Evolutionary conservation across 805 yeast species (phyloP).

Genomic region (Cyberlindnera bimundalis): DNA sequence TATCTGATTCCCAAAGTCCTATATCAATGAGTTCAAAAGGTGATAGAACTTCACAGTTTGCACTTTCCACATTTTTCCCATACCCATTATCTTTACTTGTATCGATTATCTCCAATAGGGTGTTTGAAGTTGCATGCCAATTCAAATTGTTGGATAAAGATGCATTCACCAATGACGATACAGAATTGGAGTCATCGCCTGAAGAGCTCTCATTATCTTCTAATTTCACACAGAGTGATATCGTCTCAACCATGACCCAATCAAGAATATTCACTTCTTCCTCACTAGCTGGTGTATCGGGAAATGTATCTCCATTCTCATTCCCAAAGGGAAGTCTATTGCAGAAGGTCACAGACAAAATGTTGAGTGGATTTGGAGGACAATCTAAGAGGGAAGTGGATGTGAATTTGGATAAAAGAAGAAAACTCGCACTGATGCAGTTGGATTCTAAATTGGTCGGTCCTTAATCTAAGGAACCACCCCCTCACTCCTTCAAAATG

Average conservation of each 20-base stretch:
- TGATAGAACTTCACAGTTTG: constrained; percentile 23
- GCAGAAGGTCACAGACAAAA: constrained; percentile 9
- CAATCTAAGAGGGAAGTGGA: constrained; percentile 4
- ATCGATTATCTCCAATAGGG: constrained; percentile 16
- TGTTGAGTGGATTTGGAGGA: constrained; percentile 1
- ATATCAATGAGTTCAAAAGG: constrained; percentile 25
- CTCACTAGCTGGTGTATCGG: constrained; percentile 38
- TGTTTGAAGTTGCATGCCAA: constrained; percentile 27
- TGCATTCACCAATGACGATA: constrained; percentile 25
- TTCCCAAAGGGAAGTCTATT: constrained; percentile 21
- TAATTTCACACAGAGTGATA: constrained; percentile 18
- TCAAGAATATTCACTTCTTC: constrained; percentile 39
- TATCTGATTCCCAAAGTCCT: constrained; percentile 30
- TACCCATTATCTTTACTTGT: constrained; percentile 34
- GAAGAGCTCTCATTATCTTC: constrained; percentile 20
- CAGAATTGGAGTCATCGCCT: constrained; percentile 17
- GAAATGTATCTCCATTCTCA: constrained; percentile 32
- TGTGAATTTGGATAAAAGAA: constrained; percentile 34
- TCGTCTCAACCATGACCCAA: constrained; percentile 33
- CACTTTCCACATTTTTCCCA: constrained; percentile 41
- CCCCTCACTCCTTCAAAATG: too few species aligned
- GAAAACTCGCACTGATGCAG: constrained; percentile 40
- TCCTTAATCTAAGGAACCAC: too few species aligned
- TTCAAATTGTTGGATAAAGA: constrained; percentile 26
- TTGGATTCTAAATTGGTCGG: constrained; percentile 26